Evolutionary conservation across 345 rosid genomes (phyloP).

Genomic region (Arabidopsis suecica): DNA sequence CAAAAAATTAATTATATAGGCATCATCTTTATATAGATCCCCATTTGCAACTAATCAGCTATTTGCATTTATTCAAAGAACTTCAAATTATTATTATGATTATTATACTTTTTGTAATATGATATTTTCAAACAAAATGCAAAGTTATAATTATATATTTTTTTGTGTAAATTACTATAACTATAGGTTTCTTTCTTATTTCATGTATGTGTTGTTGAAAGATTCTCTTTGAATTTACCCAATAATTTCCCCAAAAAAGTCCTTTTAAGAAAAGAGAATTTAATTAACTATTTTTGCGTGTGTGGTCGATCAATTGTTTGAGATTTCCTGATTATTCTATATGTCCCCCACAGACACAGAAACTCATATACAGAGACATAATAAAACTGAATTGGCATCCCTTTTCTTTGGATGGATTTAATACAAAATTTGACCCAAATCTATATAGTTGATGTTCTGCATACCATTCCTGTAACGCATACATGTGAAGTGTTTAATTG

Average conservation of each 20-base stretch:
- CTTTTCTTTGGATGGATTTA: constrained; percentile 1
- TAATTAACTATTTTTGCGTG: background rate
- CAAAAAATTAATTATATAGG: background rate
- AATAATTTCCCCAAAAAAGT: no score
- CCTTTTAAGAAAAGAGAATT: background rate
- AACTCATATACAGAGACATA: constrained; percentile 14
- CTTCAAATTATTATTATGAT: background rate
- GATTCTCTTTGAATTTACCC: no score
- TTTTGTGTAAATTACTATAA: background rate
- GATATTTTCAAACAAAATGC: background rate
- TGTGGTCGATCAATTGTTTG: constrained; percentile 15
- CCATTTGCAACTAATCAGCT: background rate
- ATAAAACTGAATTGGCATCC: constrained; percentile 12
- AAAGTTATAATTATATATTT: background rate
- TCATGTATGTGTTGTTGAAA: background rate
- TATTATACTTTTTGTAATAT: background rate
- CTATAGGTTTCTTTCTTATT: background rate
- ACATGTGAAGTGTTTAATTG: constrained; percentile 24
- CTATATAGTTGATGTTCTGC: constrained; percentile 26
- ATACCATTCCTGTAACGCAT: constrained; percentile 34
- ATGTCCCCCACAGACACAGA: constrained; percentile 7
- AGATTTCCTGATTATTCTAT: constrained; percentile 25
- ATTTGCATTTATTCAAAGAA: background rate
- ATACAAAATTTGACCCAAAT: constrained; percentile 28
- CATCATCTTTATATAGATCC: background rate